These are phyloP conservation scores for Calocybe indica DNA, from an alignment of 768 basidiomycete genomes.

Conservation along the genomic window DNA sequence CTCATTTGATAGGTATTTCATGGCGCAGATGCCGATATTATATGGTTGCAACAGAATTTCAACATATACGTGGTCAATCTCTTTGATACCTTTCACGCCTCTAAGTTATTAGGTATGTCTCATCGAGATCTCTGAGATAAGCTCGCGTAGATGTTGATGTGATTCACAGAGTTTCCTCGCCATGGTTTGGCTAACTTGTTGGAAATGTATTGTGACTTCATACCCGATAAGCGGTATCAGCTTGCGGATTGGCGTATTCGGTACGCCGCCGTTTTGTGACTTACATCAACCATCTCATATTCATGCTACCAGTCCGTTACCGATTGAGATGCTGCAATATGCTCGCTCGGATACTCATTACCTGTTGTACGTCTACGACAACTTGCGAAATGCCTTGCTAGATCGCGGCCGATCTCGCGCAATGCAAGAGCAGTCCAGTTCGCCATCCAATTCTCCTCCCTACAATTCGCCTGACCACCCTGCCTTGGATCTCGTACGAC, in stretches of 20 bases:
- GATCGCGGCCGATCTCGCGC: slow-evolving; percentile 45
- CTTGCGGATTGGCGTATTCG: slow-evolving; percentile 97
- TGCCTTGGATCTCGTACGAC: slow-evolving; percentile 41
- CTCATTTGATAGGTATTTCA: slow-evolving; percentile 67
- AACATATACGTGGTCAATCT: slow-evolving; percentile 89
- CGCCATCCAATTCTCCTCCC: slow-evolving; percentile 15
- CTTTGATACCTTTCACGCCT: slow-evolving; percentile 98
- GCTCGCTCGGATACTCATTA: slow-evolving; percentile 97
- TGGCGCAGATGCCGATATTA: slow-evolving; percentile 89
- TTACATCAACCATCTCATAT: background rate
- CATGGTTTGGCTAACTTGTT: slow-evolving; percentile 83
- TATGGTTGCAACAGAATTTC: slow-evolving; percentile 97
- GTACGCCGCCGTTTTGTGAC: slow-evolving; percentile 24
- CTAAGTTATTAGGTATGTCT: slow-evolving; percentile 65
- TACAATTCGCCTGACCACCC: slow-evolving; percentile 14
- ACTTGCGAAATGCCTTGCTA: slow-evolving; percentile 82
- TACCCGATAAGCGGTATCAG: slow-evolving; percentile 93
- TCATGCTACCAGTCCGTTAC: slow-evolving; percentile 52
- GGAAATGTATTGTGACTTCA: slow-evolving; percentile 84
- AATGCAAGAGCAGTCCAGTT: slow-evolving; percentile 19
- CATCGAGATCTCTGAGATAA: background rate
- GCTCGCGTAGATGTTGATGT: background rate
- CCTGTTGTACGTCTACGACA: slow-evolving; percentile 88
- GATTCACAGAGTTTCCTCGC: slow-evolving; percentile 61
- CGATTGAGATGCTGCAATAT: slow-evolving; percentile 85